Evolutionary conservation across 225 moss, liverwort and hornwort genomes (phyloP), one percentile per base, ranked within the genome.

Genomic region (Bryoerythrophyllum caledonicum): DNA sequence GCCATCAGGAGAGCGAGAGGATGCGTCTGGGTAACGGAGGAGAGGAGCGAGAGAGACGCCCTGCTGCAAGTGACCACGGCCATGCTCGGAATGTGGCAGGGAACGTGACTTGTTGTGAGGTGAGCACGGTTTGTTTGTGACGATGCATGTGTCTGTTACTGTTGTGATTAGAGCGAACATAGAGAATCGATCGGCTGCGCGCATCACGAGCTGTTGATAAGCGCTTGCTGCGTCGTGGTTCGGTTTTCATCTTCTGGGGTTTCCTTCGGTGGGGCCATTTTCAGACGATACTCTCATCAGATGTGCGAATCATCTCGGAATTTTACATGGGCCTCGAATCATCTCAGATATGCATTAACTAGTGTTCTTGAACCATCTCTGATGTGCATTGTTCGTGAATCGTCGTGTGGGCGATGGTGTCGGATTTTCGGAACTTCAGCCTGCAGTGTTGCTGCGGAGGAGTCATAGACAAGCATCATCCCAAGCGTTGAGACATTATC

Each of bases 1-100:
- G 79, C 79, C 73, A 79, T 73, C 60, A 67, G 67, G 49, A 20
- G 14, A 70, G 20, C 57, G 23, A 44, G 67, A 54, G 64, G 65
- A 7, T 53, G 52, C n/a, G 53, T 46, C 74, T 74, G 59, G 5
- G 59, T 14, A 44, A 44, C 17, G 48, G 44, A 25, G 21, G 58
- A 65, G 48, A 43, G 62, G 26, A 43, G 28, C 23, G 40, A 54
- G 43, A 70, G 54, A 5, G 78, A 64, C 7, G 71, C 52, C 52
- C 63, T 54, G 56, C 63, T 54, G 44, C 56, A 59, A 58, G 66
- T 58, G 66, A n/a, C 44, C 44, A 44, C 65, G 19, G 58, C 65
- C 40, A 43, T n/a, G n/a, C n/a, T n/a, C n/a, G n/a, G n/a, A n/a
- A n/a, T n/a, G n/a, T n/a, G n/a, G n/a, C n/a, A n/a, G n/a, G n/a